Evolutionary conservation across 2,329 filamentous ascomycete genomes (phyloP).

Genomic region (Fusarium musae): DNA sequence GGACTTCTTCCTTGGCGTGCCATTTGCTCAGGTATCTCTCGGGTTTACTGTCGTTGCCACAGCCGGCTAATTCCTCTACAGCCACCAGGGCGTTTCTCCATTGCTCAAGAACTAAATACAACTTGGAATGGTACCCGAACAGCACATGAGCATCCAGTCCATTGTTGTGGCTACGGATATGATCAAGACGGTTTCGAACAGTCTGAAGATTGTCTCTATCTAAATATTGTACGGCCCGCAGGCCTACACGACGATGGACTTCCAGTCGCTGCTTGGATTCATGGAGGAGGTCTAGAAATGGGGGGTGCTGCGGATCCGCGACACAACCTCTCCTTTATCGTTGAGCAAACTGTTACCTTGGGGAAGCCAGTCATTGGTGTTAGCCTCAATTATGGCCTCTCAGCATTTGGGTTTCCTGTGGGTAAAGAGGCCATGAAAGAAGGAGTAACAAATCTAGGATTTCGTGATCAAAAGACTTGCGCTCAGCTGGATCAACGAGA

Average conservation of each 20-base stretch:
- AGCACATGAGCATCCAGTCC: constrained; percentile 57
- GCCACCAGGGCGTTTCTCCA: constrained; percentile 31
- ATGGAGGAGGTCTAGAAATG: constrained; percentile 54
- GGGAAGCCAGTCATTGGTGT: constrained; percentile 61
- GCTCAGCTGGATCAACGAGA: constrained; percentile 60
- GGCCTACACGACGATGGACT: constrained; percentile 56
- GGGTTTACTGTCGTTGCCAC: fast-evolving
- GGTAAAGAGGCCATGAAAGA: constrained; percentile 52
- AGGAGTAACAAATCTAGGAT: constrained; percentile 61
- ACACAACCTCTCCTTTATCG: constrained; percentile 71
- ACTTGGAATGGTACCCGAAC: constrained; percentile 54
- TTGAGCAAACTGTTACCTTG: constrained; percentile 58
- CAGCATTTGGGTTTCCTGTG: constrained; percentile 60
- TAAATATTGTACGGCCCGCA: constrained; percentile 69
- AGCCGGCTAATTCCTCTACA: constrained; percentile 5
- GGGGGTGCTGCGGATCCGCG: constrained; percentile 55
- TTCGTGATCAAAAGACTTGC: constrained; percentile 60
- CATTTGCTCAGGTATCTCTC: constrained; percentile 6
- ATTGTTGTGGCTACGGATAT: constrained; percentile 62
- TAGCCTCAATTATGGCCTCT: constrained; percentile 61
- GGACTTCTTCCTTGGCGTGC: constrained; percentile 24
- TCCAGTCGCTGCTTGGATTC: constrained; percentile 69
- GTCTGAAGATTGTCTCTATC: constrained; percentile 69
- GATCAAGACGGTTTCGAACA: constrained; percentile 39
- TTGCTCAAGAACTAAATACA: constrained; percentile 55